These are phyloP conservation scores for Sugiyamaella xylanicola DNA, from an alignment of 1,139 yeast species.

Conservation along the genomic window DNA sequence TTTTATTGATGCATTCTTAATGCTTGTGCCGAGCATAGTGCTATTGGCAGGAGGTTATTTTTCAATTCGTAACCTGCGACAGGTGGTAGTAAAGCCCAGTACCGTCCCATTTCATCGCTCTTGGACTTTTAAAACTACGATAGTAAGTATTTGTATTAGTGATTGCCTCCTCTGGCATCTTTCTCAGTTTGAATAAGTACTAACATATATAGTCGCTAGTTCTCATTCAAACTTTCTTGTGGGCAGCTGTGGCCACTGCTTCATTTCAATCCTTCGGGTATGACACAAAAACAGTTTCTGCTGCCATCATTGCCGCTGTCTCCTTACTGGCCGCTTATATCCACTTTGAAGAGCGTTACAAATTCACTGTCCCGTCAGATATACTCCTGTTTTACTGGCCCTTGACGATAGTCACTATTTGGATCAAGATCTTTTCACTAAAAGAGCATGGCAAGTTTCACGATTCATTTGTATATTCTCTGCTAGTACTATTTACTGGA, in stretches of 20 bases:
- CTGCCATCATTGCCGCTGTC: background rate
- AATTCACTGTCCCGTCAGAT: constrained; percentile 64
- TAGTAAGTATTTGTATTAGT: constrained; percentile 3
- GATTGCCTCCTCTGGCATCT: background rate
- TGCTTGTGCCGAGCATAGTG: constrained; percentile 53
- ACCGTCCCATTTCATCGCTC: background rate
- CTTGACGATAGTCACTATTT: constrained; percentile 48
- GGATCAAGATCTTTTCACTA: constrained; percentile 49
- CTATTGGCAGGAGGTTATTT: constrained; percentile 56
- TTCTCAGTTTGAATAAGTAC: background rate
- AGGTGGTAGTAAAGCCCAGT: background rate
- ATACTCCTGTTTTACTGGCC: constrained; percentile 74
- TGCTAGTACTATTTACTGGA: constrained; percentile 11
- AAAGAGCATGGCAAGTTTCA: constrained; percentile 18
- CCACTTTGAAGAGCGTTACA: constrained; percentile 71
- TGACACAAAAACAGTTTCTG: constrained; percentile 46
- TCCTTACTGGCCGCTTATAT: constrained; percentile 46
- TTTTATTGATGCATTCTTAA: constrained; percentile 67
- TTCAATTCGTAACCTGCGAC: constrained; percentile 39
- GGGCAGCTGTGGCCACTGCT: constrained; percentile 22
- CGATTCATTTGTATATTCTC: constrained; percentile 3
- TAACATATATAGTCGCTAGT: constrained; percentile 31
- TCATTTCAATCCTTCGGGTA: constrained; percentile 29
- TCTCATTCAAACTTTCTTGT: constrained; percentile 23
- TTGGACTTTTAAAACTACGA: constrained; percentile 21